Base-by-base conservation (phyloP, 176 grass and related monocot species). In the Canna indica region DNA sequence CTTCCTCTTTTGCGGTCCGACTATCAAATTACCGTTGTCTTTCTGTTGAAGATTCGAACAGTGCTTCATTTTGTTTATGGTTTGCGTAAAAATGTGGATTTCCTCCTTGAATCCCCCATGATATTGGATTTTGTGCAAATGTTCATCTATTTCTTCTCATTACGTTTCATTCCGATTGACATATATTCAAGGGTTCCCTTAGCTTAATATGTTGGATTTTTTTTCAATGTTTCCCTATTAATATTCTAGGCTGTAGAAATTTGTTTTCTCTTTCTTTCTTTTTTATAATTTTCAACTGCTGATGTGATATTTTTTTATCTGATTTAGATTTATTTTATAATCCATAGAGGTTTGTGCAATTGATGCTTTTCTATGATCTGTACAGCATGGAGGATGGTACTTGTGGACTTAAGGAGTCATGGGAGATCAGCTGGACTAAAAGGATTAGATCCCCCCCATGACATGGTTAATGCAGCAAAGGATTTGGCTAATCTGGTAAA, bases 391-490 rank as follows among this genome's bases (percentile, higher is more conserved):
- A 90, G 82, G 54, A 87, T 88, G 84, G 78, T 99, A 78, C 86
- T 99, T 36, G 78, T 93, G 61, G 89, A 99, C 76, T 71, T 93
- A 81, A 93, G 94, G 74, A 99, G 90, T 74, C 94, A 99, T 72
- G 94, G 89, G 3, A 81, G 78, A 53, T 99, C 89, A 12, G 80
- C 84, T 36, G 78, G 68, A 81, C 77, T 93, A 32, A 79, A 87
- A 48, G 89, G 82, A 18, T 6, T 93, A 17, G 24, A 50, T 11
- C 89, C 59, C 12, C 86, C 86, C 11, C 89, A 99, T 59, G 35
- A 85, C 69, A 90, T 99, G 63, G 50, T 72, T 11, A 88, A 57
- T 71, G 81, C 86, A 0, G 89, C 86, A 0, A 88, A 73, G 65
- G 94, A 99, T 74, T 76, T 99, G 1, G 94, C 89, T 4, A 64